Conservation (phyloP, 2,329 filamentous ascomycete species). For the Davidsoniella virescens region DNA sequence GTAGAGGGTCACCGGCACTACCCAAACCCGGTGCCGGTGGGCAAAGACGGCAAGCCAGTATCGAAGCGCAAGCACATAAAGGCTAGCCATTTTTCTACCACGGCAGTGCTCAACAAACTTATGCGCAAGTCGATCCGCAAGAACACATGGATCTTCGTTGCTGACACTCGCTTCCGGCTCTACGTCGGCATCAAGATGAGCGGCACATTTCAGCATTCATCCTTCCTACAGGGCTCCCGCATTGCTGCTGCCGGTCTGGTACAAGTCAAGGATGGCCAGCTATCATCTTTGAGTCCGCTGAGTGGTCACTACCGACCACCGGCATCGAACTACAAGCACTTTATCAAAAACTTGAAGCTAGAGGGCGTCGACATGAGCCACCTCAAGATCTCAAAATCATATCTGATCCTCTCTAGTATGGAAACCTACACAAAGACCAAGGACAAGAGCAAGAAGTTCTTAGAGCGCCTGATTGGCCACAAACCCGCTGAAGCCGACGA, state of each 20-base stretch:
- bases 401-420: constrained; percentile 66
- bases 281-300: constrained; percentile 54
- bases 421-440: constrained; percentile 63
- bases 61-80: constrained; percentile 10
- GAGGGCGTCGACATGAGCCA: constrained; percentile 64
- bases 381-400: constrained; percentile 65
- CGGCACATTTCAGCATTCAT: constrained; percentile 80
- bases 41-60: constrained; percentile 6
- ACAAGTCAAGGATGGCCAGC: constrained; percentile 64
- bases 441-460: constrained; percentile 39
- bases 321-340: constrained; percentile 65
- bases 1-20: constrained; percentile 24
- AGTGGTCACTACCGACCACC: constrained; percentile 78
- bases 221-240: constrained; percentile 68
- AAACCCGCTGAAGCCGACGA: constrained; percentile 4
- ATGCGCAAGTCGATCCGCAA: constrained; percentile 65
- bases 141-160: constrained; percentile 88
- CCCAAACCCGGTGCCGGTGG: background rate
- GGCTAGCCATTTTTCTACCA: constrained; percentile 46
- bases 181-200: constrained; percentile 84
- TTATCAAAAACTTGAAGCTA: constrained; percentile 56
- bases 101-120: constrained; percentile 62
- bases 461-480: constrained; percentile 19
- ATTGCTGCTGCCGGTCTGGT: constrained; percentile 74
- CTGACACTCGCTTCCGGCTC: constrained; percentile 67